A percentile compares a stretch with the other conserved stretches of the same genome.
Evolutionary conservation across 139 green algal species (phyloP).

Genomic region (Dunaliella primolecta): DNA sequence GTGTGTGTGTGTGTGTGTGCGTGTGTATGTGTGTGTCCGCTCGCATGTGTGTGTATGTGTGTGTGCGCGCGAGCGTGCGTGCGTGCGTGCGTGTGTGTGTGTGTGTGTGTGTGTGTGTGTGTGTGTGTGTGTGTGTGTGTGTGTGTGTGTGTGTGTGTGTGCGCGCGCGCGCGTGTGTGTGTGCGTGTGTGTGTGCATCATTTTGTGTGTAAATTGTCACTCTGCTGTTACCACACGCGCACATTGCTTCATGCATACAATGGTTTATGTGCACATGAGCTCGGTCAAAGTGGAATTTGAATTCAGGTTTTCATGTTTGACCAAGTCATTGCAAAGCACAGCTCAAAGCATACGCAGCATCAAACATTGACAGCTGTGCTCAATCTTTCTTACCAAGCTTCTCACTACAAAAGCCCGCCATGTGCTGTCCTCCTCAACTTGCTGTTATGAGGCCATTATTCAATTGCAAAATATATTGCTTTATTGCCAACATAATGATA

Average conservation of each 20-base stretch:
- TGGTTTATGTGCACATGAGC: neutral
- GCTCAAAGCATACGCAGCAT: too few relatives aligned
- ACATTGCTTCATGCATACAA: too few relatives aligned
- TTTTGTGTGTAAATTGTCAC: neutral
- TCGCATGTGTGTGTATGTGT: neutral
- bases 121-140: conserved; percentile 1
- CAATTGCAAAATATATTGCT: too few relatives aligned
- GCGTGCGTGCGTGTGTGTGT: too few relatives aligned
- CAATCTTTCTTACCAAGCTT: neutral
- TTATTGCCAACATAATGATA: too few relatives aligned
- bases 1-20: conserved; percentile 2
- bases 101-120: conserved; percentile 5
- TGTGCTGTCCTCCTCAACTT: neutral
- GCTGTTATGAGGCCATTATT: too few relatives aligned
- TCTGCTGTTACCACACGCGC: neutral
- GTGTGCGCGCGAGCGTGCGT: too few relatives aligned
- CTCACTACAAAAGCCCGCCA: neutral
- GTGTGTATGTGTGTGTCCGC: conserved; percentile 13
- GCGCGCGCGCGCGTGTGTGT: neutral
- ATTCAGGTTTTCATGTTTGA: neutral
- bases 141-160: conserved; percentile 2
- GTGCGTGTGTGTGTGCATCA: conserved; percentile 5
- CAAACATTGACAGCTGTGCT: too few relatives aligned
- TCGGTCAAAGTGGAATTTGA: neutral
- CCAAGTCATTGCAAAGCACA: neutral